Evolutionary conservation across 2,329 filamentous ascomycete genomes (phyloP).

Genomic region (Teratosphaeria gauchensis): DNA sequence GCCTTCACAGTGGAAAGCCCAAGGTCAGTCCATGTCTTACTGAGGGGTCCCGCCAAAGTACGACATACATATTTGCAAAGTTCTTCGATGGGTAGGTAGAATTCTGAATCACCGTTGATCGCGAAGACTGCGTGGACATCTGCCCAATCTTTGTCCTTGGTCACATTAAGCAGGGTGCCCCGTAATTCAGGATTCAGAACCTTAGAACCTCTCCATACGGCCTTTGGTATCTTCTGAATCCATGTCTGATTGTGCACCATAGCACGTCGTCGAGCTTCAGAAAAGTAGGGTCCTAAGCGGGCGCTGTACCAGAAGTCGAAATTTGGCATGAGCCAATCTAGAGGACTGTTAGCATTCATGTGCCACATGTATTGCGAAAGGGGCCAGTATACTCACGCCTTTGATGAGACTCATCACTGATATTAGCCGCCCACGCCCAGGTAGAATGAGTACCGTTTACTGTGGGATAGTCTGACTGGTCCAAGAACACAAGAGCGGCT

Average conservation of each 20-base stretch:
- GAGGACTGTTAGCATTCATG: background rate
- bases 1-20: background rate
- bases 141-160: conserved; percentile 25
- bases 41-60: background rate
- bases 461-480: conserved; percentile 22
- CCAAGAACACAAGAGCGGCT: conserved; percentile 38
- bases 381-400: conserved; percentile 4
- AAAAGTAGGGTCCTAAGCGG: conserved; percentile 7
- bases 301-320: conserved; percentile 41
- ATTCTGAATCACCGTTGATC: conserved; percentile 7
- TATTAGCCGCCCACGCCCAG: background rate
- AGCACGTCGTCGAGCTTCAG: conserved; percentile 9
- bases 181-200: conserved; percentile 13
- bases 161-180: conserved; percentile 21
- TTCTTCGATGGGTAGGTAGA: conserved; percentile 13
- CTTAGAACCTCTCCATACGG: background rate
- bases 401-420: conserved; percentile 25
- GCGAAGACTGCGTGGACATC: conserved; percentile 21
- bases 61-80: conserved; percentile 15
- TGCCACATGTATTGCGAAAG: too few species aligned
- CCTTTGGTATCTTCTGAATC: conserved; percentile 18
- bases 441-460: background rate
- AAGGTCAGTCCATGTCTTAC: background rate
- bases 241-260: conserved; percentile 13
- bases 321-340: conserved; percentile 42